Evolutionary conservation across 768 basidiomycete species (phyloP).

Genomic region (Rhodotorula babjevae): DNA sequence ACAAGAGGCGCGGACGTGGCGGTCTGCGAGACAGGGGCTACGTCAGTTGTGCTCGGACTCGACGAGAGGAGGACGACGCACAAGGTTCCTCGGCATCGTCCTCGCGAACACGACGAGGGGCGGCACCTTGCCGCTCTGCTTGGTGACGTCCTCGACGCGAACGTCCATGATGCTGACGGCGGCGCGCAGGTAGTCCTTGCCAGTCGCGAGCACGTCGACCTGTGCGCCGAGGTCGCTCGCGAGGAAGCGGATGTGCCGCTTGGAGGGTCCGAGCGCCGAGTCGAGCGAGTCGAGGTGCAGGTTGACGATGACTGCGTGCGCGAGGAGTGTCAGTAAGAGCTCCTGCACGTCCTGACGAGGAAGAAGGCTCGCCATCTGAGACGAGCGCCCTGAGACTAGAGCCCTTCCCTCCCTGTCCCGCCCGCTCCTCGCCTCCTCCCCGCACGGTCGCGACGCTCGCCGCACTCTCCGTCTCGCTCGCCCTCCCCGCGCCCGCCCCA

Average conservation of each 20-base stretch:
- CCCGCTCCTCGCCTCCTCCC: constrained; percentile 10
- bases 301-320: constrained; percentile 55
- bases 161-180: constrained; percentile 57
- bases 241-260: constrained; percentile 53
- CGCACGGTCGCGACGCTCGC: background rate
- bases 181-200: constrained; percentile 63
- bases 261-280: background rate
- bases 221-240: constrained; percentile 62
- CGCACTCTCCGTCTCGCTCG: constrained; percentile 6
- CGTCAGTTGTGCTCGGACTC: background rate
- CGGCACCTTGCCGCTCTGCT: background rate
- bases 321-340: constrained; percentile 44
- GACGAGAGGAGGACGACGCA: constrained; percentile 47
- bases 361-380: constrained; percentile 12
- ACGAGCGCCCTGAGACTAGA: background rate
- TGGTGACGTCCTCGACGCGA: constrained; percentile 44
- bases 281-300: constrained; percentile 36
- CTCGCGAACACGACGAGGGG: constrained; percentile 53
- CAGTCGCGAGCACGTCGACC: constrained; percentile 65
- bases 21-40: constrained; percentile 3
- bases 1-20: constrained; percentile 54
- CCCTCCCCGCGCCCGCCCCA: constrained; percentile 35
- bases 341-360: fast-evolving
- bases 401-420: too few species aligned
- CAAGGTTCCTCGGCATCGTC: constrained; percentile 59